Conservation (phyloP, 179 eudicot species). For the Heliamphora pulchella region DNA sequence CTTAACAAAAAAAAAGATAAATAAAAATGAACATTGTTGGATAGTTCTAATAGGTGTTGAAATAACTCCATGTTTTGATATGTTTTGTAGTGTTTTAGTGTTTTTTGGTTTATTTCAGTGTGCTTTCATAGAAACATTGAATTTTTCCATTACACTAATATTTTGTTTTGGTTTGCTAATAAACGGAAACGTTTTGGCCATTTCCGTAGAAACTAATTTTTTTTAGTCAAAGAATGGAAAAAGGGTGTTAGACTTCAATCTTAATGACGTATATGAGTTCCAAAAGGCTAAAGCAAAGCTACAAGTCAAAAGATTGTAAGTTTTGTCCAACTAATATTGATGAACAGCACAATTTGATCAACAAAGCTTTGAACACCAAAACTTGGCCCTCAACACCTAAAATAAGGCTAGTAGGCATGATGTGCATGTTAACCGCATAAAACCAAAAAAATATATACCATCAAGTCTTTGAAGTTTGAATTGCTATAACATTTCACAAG, state of each 20-base stretch:
- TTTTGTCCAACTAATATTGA: conserved; percentile 1
- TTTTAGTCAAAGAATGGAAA: background rate
- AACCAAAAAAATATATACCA: background rate
- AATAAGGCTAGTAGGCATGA: background rate
- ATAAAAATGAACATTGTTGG: too few species aligned
- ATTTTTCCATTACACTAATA: too few species aligned
- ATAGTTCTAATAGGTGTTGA: too few species aligned
- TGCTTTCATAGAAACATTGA: too few species aligned
- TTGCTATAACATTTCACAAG: background rate
- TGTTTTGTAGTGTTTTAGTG: too few species aligned
- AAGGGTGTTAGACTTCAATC: background rate
- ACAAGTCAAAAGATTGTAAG: background rate
- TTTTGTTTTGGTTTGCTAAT: too few species aligned
- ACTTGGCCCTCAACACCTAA: background rate
- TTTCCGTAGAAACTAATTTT: too few species aligned
- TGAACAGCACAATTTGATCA: background rate
- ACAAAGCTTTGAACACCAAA: conserved; percentile 5
- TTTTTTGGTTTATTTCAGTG: too few species aligned
- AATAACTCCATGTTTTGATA: too few species aligned
- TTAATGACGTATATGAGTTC: background rate
- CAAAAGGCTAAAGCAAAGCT: background rate
- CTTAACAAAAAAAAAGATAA: too few species aligned
- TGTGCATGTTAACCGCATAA: background rate
- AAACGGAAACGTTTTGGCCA: too few species aligned
- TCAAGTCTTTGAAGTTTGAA: background rate